Conservation (phyloP, 78 protist species). For the Dictyostelium intermedium region DNA sequence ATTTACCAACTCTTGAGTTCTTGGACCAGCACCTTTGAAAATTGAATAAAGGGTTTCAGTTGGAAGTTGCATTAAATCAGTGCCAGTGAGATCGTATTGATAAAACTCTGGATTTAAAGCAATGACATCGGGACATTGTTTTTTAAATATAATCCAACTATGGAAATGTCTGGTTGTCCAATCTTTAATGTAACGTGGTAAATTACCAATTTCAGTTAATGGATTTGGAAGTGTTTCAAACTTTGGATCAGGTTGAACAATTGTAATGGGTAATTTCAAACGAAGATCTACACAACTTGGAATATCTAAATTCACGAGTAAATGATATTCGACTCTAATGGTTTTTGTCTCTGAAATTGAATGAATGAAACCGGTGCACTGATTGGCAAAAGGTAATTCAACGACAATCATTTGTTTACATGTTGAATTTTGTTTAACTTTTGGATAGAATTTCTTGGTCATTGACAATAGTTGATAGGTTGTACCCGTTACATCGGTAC, state of each 20-base stretch:
- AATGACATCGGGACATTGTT: background rate
- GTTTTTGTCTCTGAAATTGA: background rate
- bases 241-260: slow-evolving; percentile 18
- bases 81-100: background rate
- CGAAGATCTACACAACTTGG: slow-evolving; percentile 29
- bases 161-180: background rate
- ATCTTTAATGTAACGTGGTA: slow-evolving; percentile 14
- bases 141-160: slow-evolving; percentile 2
- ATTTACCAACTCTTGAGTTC: background rate
- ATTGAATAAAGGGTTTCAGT: background rate
- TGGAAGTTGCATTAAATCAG: background rate
- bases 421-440: background rate
- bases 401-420: background rate
- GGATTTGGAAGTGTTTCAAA: slow-evolving; percentile 16
- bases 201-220: background rate
- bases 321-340: background rate
- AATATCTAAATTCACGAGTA: slow-evolving; percentile 9
- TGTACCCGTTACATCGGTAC: background rate
- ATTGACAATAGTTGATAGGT: background rate
- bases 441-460: background rate
- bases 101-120: background rate
- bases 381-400: background rate
- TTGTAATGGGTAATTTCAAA: background rate
- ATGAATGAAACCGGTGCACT: background rate
- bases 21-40: background rate